A percentile compares a stretch with the other conserved stretches of the same genome.
Conservation (phyloP, 2,329 filamentous ascomycete species). For the Ceratocystis cacaofunesta region DNA sequence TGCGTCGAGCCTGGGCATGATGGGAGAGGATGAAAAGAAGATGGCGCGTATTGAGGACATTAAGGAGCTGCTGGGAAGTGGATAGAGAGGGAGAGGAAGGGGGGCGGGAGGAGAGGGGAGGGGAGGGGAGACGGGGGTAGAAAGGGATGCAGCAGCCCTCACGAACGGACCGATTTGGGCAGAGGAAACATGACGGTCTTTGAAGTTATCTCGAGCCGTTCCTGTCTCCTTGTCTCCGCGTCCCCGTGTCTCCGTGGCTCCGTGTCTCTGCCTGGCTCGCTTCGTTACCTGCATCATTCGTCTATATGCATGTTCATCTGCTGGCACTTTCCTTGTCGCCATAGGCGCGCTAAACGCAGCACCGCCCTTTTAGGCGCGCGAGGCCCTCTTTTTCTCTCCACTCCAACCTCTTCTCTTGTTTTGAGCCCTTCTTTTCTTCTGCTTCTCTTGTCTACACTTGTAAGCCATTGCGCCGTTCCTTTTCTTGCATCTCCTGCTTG, state of each 20-base stretch:
- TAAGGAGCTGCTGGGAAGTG: constrained; percentile 55
- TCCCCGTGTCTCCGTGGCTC: no score
- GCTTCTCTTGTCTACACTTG: not conserved
- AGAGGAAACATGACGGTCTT: no score
- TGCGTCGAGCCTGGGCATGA: constrained; percentile 88
- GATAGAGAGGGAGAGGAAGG: not conserved
- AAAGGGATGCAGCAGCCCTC: not conserved
- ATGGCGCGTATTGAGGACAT: constrained; percentile 86
- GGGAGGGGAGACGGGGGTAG: not conserved
- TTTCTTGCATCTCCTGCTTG: not conserved
- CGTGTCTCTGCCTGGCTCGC: no score
- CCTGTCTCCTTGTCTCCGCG: no score
- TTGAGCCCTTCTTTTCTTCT: not conserved
- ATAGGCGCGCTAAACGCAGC: not conserved
- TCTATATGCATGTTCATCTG: no score
- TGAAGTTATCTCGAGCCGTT: no score
- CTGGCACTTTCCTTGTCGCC: not conserved
- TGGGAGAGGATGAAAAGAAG: constrained; percentile 86
- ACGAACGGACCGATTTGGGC: no score
- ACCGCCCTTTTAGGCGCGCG: not conserved
- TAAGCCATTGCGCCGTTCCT: not conserved
- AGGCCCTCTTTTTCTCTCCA: not conserved
- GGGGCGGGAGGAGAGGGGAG: not conserved
- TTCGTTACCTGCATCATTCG: no score
- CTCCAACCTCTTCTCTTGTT: not conserved